These are phyloP conservation scores for Nakazawaea sp. DNA, from an alignment of 805 yeast genomes.

Conservation along the genomic window DNA sequence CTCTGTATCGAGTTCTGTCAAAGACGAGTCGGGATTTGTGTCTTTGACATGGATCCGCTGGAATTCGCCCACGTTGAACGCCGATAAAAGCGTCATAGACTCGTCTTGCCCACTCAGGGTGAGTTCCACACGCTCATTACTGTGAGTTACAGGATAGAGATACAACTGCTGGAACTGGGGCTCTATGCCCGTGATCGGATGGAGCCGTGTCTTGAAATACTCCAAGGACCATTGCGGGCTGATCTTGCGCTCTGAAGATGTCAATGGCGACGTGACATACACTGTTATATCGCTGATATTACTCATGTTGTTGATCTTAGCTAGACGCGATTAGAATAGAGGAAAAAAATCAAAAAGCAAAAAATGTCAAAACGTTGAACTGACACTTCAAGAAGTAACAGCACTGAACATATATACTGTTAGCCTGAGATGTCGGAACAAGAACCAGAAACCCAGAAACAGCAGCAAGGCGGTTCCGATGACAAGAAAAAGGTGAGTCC, in stretches of 20 bases:
- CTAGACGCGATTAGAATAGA: not conserved
- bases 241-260: constrained; percentile 64
- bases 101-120: constrained; percentile 10
- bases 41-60: constrained; percentile 55
- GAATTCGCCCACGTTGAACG: constrained; percentile 27
- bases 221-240: constrained; percentile 54
- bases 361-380: not conserved
- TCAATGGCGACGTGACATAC: constrained; percentile 55
- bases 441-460: not conserved
- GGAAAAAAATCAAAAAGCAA: not conserved
- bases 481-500: constrained; percentile 8
- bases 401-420: no score
- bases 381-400: no score
- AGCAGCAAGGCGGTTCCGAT: constrained; percentile 3
- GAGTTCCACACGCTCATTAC: constrained; percentile 28
- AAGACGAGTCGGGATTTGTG: constrained; percentile 42
- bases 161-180: constrained; percentile 46
- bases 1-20: constrained; percentile 22
- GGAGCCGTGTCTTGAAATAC: constrained; percentile 48
- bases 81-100: constrained; percentile 17
- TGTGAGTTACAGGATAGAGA: constrained; percentile 32
- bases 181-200: constrained; percentile 69
- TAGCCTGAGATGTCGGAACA: no score
- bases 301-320: no score
- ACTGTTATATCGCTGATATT: constrained; percentile 42